Evolutionary conservation across 192 early-diverging fungal genomes (phyloP), one percentile per base, ranked within the genome.

Genomic region (Umbelopsis sp.): DNA sequence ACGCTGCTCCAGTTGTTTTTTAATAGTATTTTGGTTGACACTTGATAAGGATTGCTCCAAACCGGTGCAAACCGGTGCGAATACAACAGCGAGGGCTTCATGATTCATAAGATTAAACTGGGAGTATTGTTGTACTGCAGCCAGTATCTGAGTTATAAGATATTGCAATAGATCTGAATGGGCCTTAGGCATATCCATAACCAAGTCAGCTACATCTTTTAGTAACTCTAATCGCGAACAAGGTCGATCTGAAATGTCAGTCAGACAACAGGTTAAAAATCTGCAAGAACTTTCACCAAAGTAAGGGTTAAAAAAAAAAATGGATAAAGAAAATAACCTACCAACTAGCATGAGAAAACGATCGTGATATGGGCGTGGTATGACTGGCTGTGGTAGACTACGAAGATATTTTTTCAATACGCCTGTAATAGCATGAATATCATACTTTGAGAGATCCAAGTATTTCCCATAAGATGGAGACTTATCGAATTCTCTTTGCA

Each of bases 391-490:
- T 26, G 77, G 77, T n/a, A 79, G 26, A n/a, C 70, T 54, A 24
- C 62, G 50, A 36, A 79, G 36, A 65, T 71, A 79, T 43, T 74
- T 71, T 54, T 79, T 79, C 0, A 79, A 52, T 7, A 71, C 50
- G 45, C 72, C 67, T n/a, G 77, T 74, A 36, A 79, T 74, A 34
- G 77, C 59, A 65, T 79, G 77, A 22, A 79, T 79, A 26, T 79
- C 73, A 52, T 66, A 69, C 32, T 54, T 20, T 34, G 69, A 45
- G 45, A 79, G 67, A 24, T 74, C 77, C 20, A 71, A 24, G 20
- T 59, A 74, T 32, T 53, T 79, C 43, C 69, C 66, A 68, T 62
- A 71, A 9, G 77, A 59, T 62, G 68, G 77, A 45, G 65, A 51
- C 43, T 41, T 41, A 41, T 79, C 69, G 45, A 79, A 71, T 10